phyloP scores from a whole-genome alignment of 2,329 filamentous ascomycete genomes.

The Fusarium torreyae region DNA sequence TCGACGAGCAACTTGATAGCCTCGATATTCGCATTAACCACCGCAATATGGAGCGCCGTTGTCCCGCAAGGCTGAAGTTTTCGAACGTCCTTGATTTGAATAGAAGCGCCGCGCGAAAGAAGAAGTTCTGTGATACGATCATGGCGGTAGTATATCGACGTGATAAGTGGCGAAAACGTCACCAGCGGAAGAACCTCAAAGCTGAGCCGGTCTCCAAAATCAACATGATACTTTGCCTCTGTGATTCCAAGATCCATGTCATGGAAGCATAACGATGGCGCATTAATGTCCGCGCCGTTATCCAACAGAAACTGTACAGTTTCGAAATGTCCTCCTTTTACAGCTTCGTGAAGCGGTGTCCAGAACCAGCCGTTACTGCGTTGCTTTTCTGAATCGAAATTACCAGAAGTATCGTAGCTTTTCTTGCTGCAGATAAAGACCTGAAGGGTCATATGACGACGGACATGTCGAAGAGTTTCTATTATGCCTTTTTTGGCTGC shows the following conservation, averaged over 20 bases:
- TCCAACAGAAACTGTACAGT: slow-evolving; percentile 17
- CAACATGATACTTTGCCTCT: slow-evolving; percentile 8
- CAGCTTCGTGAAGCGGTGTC: slow-evolving; percentile 7
- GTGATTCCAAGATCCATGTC: slow-evolving; percentile 4
- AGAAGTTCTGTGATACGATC: slow-evolving; percentile 15
- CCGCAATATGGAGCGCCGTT: slow-evolving; percentile 26
- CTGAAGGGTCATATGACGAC: neutral
- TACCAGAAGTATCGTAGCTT: neutral
- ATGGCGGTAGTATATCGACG: slow-evolving; percentile 10
- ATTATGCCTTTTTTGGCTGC: slow-evolving; percentile 16
- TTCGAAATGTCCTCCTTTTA: slow-evolving; percentile 11
- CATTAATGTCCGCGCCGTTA: slow-evolving; percentile 16
- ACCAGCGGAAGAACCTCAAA: slow-evolving; percentile 17
- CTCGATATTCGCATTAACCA: slow-evolving; percentile 19
- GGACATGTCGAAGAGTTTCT: neutral
- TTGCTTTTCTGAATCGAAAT: neutral
- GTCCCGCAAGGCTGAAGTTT: slow-evolving; percentile 15
- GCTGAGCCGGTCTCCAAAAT: slow-evolving; percentile 26
- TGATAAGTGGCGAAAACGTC: slow-evolving; percentile 28
- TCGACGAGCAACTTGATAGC: slow-evolving; percentile 17
- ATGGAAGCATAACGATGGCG: slow-evolving; percentile 6
- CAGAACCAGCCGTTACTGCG: slow-evolving; percentile 13
- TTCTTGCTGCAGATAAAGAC: slow-evolving; percentile 6
- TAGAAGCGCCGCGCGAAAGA: slow-evolving; percentile 20
- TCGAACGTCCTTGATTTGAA: slow-evolving; percentile 17